Evolutionary conservation across 1,284 basidiomycete species (phyloP), one percentile per base, ranked within the genome.

Genomic region (Athelia psychrophila): DNA sequence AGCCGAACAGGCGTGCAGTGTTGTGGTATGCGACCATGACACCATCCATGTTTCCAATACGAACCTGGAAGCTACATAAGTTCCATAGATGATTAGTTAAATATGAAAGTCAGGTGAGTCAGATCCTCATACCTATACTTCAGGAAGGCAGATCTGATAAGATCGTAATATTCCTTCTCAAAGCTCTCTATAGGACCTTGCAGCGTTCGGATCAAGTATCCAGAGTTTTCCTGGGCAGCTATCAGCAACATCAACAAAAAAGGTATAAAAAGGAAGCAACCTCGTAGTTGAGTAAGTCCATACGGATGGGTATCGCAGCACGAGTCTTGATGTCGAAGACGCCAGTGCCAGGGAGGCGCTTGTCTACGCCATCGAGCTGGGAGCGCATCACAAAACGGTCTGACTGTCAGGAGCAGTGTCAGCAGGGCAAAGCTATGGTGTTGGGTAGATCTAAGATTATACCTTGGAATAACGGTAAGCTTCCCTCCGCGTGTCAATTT

Each of bases 291-390:
- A 93, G 77, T 9, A 90, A 73, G 68, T 99, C 95, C 62, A 91
- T 75, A 4, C 96, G 86, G 47, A 98, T 86, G 1, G 93, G 85
- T 32, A 93, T 71, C 33, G 86, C 89, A 0, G 95, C 95, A 38
- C 95, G 82, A 0, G 96, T 98, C 71, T 99, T 99, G 68, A 99
- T 87, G 65, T 99, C 96, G 60, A 99, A 99, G 0, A 96, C 87
- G 23, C 92, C 93, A 0, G 86, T 87, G 1, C 94, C 93, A 1
- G 95, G 95, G 18, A 99, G 71, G 27, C 91, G 80, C 32, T 71
- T 61, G 63, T 98, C 91, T 1, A 84, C 71, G 61, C 94, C 95
- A 66, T 99, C 96, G 10, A 99, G 79, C 67, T 99, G 96, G 1
- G 95, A 97, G 16, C 96, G 91, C 88, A 98, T 93, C 45, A 98